These are phyloP conservation scores for Euphorbia schlechtendalii DNA, from an alignment of 441 rosid genomes.

Conservation along the genomic window DNA sequence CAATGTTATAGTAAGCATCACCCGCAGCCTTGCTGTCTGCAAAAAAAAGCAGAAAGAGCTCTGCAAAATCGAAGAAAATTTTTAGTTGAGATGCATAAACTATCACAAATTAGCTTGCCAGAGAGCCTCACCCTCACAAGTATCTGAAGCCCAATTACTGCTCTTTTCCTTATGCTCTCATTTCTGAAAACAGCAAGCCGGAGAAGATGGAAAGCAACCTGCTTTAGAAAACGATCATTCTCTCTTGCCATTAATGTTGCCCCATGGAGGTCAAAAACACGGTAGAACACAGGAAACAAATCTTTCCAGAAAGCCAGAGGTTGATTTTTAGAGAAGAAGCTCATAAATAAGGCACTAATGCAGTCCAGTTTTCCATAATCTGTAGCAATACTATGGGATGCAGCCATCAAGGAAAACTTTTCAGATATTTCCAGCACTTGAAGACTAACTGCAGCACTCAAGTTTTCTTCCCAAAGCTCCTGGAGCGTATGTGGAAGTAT, in stretches of 20 bases:
- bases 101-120: slow-evolving; percentile 16
- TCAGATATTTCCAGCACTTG: slow-evolving; percentile 95
- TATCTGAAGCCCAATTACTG: slow-evolving; percentile 91
- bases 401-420: slow-evolving; percentile 88
- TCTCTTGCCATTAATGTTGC: slow-evolving; percentile 98
- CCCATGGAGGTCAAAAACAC: slow-evolving; percentile 89
- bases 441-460: slow-evolving; percentile 96
- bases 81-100: slow-evolving; percentile 13
- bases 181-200: slow-evolving; percentile 94
- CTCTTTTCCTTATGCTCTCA: slow-evolving; percentile 88
- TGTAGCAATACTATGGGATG: slow-evolving; percentile 88
- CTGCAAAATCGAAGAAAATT: slow-evolving; percentile 49
- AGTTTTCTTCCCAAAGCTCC: slow-evolving; percentile 99
- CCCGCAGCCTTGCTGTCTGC: slow-evolving; percentile 97
- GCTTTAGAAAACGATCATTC: slow-evolving; percentile 97
- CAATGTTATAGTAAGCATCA: slow-evolving; percentile 90
- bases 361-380: slow-evolving; percentile 98
- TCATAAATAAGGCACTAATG: slow-evolving; percentile 75
- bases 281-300: slow-evolving; percentile 73
- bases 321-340: slow-evolving; percentile 94
- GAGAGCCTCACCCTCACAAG: slow-evolving; percentile 65
- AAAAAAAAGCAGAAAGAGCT: slow-evolving; percentile 74
- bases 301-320: slow-evolving; percentile 89
- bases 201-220: slow-evolving; percentile 94
- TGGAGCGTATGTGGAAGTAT: slow-evolving; percentile 33